Conservation (phyloP, 148 eudicot species). For the Rhododendron ovatum region DNA sequence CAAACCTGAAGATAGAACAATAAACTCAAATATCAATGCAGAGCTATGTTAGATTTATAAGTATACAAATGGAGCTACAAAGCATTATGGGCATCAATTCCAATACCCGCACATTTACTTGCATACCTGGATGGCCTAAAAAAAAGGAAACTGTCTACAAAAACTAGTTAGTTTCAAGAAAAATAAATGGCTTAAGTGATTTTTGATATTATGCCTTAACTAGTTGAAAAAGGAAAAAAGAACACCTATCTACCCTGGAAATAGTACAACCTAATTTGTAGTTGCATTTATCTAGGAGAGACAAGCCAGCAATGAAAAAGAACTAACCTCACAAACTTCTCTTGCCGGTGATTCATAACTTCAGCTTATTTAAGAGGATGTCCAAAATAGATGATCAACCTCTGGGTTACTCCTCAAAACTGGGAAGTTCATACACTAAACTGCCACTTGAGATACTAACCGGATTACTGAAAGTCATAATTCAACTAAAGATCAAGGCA, state of each 20-base stretch:
- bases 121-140: background rate
- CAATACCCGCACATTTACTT: background rate
- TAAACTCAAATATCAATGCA: background rate
- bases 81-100: background rate
- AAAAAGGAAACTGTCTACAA: background rate
- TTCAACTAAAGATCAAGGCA: background rate
- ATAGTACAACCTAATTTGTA: background rate
- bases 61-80: background rate
- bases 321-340: constrained; percentile 51
- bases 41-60: background rate
- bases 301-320: background rate
- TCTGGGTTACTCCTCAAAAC: background rate
- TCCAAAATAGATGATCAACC: constrained; percentile 1
- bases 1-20: constrained; percentile 43
- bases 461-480: background rate
- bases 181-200: background rate
- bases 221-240: background rate
- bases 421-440: constrained; percentile 7
- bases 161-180: background rate
- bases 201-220: background rate
- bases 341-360: constrained; percentile 33
- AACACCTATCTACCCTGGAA: background rate
- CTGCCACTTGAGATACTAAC: background rate
- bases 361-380: background rate
- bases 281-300: background rate